Conservation (phyloP, 2,329 filamentous ascomycete genomes). For the Aspergillus sp. region DNA sequence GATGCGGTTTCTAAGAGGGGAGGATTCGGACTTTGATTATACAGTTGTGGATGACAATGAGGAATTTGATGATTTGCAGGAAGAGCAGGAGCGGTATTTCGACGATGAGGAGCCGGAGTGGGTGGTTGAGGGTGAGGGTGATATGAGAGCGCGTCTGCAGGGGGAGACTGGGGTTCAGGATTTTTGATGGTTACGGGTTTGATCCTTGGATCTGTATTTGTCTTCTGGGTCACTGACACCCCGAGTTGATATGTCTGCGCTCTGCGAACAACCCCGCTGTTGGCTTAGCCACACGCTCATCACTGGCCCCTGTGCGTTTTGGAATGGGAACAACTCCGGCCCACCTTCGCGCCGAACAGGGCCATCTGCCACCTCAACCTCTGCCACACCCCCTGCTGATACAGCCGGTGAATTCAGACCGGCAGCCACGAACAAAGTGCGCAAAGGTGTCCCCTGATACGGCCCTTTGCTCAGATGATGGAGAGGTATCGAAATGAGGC, state of each 20-base stretch:
- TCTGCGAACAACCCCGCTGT: background rate
- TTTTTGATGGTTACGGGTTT: slow-evolving; percentile 49
- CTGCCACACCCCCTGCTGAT: too few species aligned
- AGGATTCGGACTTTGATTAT: slow-evolving; percentile 80
- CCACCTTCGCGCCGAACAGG: too few species aligned
- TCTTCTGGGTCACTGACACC: background rate
- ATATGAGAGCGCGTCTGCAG: slow-evolving; percentile 26
- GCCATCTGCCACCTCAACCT: too few species aligned
- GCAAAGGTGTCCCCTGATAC: too few species aligned
- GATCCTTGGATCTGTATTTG: background rate
- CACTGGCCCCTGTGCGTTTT: too few species aligned
- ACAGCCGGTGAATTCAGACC: too few species aligned
- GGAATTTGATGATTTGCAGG: slow-evolving; percentile 65
- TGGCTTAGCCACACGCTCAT: too few species aligned
- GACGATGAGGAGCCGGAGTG: slow-evolving; percentile 74
- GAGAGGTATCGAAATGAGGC: background rate
- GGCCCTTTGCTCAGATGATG: background rate
- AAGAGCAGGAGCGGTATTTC: slow-evolving; percentile 74
- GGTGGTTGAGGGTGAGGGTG: slow-evolving; percentile 47
- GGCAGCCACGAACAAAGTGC: too few species aligned
- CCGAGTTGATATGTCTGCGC: background rate
- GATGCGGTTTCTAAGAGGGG: slow-evolving; percentile 71
- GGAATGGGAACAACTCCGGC: too few species aligned
- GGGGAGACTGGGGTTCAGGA: slow-evolving; percentile 74
- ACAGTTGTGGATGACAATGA: slow-evolving; percentile 67